Evolutionary conservation across 805 yeast species (phyloP).

Genomic region (Sugiyamaella floridensis): DNA sequence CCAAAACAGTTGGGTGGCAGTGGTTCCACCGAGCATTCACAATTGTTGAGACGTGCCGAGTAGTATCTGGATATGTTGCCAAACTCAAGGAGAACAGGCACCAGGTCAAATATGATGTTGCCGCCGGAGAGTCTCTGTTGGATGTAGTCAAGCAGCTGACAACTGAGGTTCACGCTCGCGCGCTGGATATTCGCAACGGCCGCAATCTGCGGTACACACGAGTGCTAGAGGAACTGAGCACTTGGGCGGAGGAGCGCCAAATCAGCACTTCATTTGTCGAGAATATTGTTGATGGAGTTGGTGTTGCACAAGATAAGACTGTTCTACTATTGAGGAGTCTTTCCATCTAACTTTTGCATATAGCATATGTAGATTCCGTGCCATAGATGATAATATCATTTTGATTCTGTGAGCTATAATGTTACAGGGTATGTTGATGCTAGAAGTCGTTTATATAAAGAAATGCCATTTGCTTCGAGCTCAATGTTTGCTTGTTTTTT

Average conservation of each 20-base stretch:
- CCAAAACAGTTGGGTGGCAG: slow-evolving; percentile 19
- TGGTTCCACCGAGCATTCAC: slow-evolving; percentile 24
- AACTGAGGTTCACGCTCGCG: slow-evolving; percentile 8
- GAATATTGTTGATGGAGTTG: slow-evolving; percentile 17
- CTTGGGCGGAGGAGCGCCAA: slow-evolving; percentile 17
- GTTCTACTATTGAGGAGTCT: slow-evolving; percentile 8
- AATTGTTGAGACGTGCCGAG: slow-evolving; percentile 23
- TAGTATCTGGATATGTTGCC: slow-evolving; percentile 11
- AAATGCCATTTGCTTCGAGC: no score
- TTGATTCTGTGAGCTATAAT: no score
- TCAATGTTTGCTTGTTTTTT: neutral
- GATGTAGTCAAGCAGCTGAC: neutral
- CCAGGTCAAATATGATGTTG: slow-evolving; percentile 12
- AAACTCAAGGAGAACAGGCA: slow-evolving; percentile 12
- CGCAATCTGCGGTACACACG: slow-evolving; percentile 4
- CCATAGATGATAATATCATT: no score
- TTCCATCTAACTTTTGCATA: neutral
- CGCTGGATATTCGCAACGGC: slow-evolving; percentile 13
- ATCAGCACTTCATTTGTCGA: slow-evolving; percentile 12
- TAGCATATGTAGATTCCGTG: neutral
- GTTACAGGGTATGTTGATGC: neutral
- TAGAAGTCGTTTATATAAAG: neutral
- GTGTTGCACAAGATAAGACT: slow-evolving; percentile 11
- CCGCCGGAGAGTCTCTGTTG: slow-evolving; percentile 4
- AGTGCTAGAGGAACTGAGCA: slow-evolving; percentile 8